These are phyloP conservation scores for Ophiosphaerella korrae DNA, from an alignment of 2,329 filamentous ascomycete species.

Conservation along the genomic window DNA sequence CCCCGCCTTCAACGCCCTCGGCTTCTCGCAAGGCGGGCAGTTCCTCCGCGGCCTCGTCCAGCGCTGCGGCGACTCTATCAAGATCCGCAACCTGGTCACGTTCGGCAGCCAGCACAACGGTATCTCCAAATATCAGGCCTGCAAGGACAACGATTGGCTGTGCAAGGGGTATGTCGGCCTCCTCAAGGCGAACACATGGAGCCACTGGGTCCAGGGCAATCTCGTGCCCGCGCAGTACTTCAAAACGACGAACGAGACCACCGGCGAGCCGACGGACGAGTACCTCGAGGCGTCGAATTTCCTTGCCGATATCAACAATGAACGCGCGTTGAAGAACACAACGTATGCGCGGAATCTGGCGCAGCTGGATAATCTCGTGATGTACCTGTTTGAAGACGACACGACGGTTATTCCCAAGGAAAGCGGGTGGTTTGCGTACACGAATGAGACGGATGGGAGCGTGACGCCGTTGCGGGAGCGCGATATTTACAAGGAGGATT, in stretches of 20 bases:
- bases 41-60: conserved; percentile 92
- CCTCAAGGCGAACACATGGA: conserved; percentile 81
- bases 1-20: conserved; percentile 84
- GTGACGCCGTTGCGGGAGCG: conserved; percentile 71
- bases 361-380: conserved; percentile 75
- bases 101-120: conserved; percentile 93
- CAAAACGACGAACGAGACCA: conserved; percentile 68
- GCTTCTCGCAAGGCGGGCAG: conserved; percentile 94
- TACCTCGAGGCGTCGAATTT: conserved; percentile 87
- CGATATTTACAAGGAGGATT: conserved; percentile 84
- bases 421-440: conserved; percentile 85
- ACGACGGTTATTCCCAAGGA: conserved; percentile 87
- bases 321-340: conserved; percentile 74
- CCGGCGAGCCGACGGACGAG: conserved; percentile 57
- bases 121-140: conserved; percentile 81
- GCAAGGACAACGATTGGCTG: conserved; percentile 73
- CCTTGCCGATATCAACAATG: conserved; percentile 95
- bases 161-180: conserved; percentile 81
- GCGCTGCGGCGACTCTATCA: conserved; percentile 74
- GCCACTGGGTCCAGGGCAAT: conserved; percentile 72
- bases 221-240: conserved; percentile 96
- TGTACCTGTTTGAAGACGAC: conserved; percentile 90
- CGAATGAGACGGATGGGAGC: conserved; percentile 66
- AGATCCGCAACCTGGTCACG: conserved; percentile 79
- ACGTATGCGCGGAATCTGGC: conserved; percentile 75